Evolutionary conservation across 495 filamentous ascomycete genomes (phyloP), one percentile per base, ranked within the genome.

Genomic region (Penicillium goetzii): DNA sequence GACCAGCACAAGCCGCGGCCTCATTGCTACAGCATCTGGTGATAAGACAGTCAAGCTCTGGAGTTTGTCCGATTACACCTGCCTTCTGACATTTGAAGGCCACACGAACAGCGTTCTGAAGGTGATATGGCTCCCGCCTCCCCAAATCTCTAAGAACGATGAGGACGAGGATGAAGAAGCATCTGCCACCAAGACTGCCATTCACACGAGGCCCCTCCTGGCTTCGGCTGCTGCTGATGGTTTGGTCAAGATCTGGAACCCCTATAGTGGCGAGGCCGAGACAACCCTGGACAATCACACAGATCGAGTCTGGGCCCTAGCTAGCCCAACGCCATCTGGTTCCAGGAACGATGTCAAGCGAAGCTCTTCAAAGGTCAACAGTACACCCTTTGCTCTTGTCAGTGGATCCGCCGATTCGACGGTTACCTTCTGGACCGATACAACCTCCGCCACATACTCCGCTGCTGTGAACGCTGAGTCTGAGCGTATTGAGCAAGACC

Each of bases 41-140:
- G 95, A 99, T 76, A 97, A 96, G 74, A 97, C 92, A 0, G 85
- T 99, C 66, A 96, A 97, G 74, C 84, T 99, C 17, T 99, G 96
- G 96, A 97, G 86, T 76, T 79, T 98, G 54, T 83, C 88, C 3
- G 94, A 98, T 74, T 99, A 96, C 73, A 92, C 87, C 70, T 99
- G 95, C 74, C 77, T 99, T 15, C 82, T 92, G 51, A 98, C 95
- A 0, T 92, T 99, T 62, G 95, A 99, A 76, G 95, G 96, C 1
- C 95, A 99, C 75, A 93, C 92, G 7, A 93, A 97, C 73, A 96
- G 89, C 73, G 91, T 98, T 9, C 85, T 98, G 49, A 97, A 97
- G 73, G 90, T 96, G 9, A 85, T 92, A 6, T 98, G 94, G 94
- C 83, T 98, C 23, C 89, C 89, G 21, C 81, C 87, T 53, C 82